Evolutionary conservation across 768 basidiomycete species (phyloP), one percentile per base, ranked within the genome.

Genomic region (Naganishia kalamii): DNA sequence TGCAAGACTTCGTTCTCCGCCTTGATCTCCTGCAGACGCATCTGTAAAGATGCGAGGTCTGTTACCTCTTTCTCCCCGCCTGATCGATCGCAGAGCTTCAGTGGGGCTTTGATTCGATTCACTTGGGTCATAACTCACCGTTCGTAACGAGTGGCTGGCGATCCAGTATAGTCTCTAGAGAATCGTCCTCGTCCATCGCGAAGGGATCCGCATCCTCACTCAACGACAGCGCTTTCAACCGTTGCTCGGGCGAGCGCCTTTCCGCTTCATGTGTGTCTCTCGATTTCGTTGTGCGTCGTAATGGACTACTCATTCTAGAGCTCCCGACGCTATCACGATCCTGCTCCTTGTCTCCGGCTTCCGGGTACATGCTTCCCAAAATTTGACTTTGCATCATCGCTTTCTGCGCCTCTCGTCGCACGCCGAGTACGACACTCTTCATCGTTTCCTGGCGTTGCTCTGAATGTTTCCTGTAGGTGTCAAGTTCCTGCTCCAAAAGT

Each of bases 391-490:
- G 60, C 17, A 57, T 33, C 13, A 46, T 66, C 17, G 46, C 32
- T 23, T 64, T 54, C 12, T 61, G 54, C 11, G 52, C 54, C 35
- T 51, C 27, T 19, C 32, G 50, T 21, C 41, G 63, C n/a, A 77
- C 70, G 17, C 70, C 71, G 33, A 69, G 54, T 12, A 74, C 71
- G 5, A 72, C 70, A 33, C 66, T 71, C 43, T 68, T 68, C 70
- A 76, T 69, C 50, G 68, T 68, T 46, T 68, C 69, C 25, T 73
- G 73, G 29, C 72, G 46, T 40, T 74, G 71, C 40, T 71, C 71
- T 1, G 67, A 63, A 50, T 69, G 52, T 12, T 21, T 29, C 33
- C 61, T 68, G 30, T 74, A 62, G 17, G 43, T 40, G 37, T 67
- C 63, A 32, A 76, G 74, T 41, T 65, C 65, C 32, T 66, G 46